phyloP scores from a whole-genome alignment of 2,329 filamentous ascomycete genomes.

The Proliferodiscus dingleyae region DNA sequence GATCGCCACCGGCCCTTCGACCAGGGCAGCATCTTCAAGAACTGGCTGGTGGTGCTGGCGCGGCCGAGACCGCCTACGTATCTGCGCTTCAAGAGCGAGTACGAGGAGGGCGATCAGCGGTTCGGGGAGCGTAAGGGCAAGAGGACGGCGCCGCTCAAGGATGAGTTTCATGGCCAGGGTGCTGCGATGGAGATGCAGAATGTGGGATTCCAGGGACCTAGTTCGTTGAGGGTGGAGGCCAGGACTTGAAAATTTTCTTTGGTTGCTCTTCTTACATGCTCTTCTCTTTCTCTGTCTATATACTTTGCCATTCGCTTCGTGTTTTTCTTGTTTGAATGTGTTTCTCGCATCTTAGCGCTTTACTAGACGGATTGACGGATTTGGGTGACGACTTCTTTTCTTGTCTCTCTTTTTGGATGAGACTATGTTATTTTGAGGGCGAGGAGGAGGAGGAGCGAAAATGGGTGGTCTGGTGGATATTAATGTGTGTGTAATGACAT shows the following conservation, averaged over 20 bases:
- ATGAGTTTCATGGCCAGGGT: conserved; percentile 46
- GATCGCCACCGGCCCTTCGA: conserved; percentile 90
- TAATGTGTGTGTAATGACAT: no score
- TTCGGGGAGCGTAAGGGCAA: conserved; percentile 58
- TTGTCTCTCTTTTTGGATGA: no score
- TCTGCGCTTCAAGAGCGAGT: conserved; percentile 75
- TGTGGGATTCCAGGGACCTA: conserved; percentile 52
- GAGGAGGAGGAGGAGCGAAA: no score
- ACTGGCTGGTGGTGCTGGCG: conserved; percentile 76
- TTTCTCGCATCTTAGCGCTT: no score
- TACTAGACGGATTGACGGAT: no score
- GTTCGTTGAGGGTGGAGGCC: conserved; percentile 12
- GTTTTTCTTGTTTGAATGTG: no score
- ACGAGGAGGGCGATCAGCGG: conserved; percentile 78
- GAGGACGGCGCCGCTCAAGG: conserved; percentile 41
- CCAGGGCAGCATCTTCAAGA: conserved; percentile 68
- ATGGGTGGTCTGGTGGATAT: no score
- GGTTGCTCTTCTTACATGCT: not conserved
- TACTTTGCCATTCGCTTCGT: no score
- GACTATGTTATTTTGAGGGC: no score
- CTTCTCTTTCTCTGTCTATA: no score
- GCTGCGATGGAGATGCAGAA: conserved; percentile 70
- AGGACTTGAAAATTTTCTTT: no score
- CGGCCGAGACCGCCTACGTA: conserved; percentile 85
- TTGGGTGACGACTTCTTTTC: no score